Percentiles rank a stretch among this genome's conserved stretches.
Evolutionary conservation across 1,284 basidiomycete genomes (phyloP).

Genomic region (Garcileccinum viscosum): DNA sequence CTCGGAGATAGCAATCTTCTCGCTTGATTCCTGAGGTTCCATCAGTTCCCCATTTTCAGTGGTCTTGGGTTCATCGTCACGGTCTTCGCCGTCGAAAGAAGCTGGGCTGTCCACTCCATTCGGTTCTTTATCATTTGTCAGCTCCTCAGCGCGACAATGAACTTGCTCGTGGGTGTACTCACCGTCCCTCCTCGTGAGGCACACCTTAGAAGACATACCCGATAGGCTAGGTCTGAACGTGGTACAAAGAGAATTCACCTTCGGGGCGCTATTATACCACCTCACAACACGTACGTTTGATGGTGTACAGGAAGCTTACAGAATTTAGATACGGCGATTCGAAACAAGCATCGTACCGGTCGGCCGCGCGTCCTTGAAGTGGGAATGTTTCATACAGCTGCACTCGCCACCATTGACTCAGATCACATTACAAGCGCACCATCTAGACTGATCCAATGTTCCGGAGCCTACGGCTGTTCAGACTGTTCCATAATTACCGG

Average conservation of each 20-base stretch:
- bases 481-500: too few species aligned
- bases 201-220: neutral
- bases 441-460: too few species aligned
- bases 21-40: neutral
- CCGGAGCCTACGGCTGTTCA: too few species aligned
- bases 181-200: neutral
- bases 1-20: neutral
- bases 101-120: neutral
- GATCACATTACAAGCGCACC: too few species aligned
- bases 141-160: neutral
- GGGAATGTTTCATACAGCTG: too few species aligned
- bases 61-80: neutral
- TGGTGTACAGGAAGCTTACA: too few species aligned
- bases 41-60: neutral
- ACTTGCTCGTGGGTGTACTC: neutral
- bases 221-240: neutral
- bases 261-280: neutral
- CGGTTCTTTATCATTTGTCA: neutral
- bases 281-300: too few species aligned
- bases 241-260: neutral
- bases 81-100: neutral
- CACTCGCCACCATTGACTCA: too few species aligned
- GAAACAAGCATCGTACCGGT: too few species aligned
- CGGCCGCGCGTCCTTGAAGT: too few species aligned
- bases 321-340: too few species aligned